Evolutionary conservation across 2,329 filamentous ascomycete genomes (phyloP).

Genomic region (Fragosphaeria purpurea): DNA sequence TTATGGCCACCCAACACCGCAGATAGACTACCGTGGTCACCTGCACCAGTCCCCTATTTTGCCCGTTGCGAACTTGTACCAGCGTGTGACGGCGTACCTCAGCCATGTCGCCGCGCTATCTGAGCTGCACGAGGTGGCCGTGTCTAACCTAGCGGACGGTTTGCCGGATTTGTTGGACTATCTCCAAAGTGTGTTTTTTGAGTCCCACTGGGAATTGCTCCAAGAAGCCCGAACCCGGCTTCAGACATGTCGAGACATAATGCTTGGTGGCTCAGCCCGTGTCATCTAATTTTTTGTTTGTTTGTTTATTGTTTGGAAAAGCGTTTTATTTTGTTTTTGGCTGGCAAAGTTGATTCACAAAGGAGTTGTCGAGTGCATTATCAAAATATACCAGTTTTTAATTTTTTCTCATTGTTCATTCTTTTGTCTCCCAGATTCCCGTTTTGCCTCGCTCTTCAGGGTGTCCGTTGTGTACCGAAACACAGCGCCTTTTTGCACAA

Average conservation of each 20-base stretch:
- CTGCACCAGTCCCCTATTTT: background rate
- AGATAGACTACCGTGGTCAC: background rate
- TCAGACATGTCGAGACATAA: slow-evolving; percentile 54
- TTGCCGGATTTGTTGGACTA: slow-evolving; percentile 36
- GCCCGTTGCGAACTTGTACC: slow-evolving; percentile 15
- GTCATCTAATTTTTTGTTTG: too few relatives aligned
- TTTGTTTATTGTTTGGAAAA: too few relatives aligned
- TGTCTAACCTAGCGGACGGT: slow-evolving; percentile 52
- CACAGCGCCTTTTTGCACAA: too few relatives aligned
- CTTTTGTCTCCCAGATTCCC: too few relatives aligned
- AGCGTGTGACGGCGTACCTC: slow-evolving; percentile 32
- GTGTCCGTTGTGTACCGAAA: too few relatives aligned
- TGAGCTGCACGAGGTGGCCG: slow-evolving; percentile 59
- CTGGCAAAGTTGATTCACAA: too few relatives aligned
- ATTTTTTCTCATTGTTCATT: too few relatives aligned
- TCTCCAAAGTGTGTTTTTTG: slow-evolving; percentile 31
- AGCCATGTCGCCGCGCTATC: slow-evolving; percentile 59
- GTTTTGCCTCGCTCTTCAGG: too few relatives aligned
- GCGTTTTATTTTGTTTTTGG: too few relatives aligned
- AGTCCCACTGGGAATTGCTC: slow-evolving; percentile 55
- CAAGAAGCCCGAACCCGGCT: slow-evolving; percentile 66
- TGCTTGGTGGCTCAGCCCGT: slow-evolving; percentile 8
- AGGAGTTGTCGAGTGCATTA: too few relatives aligned
- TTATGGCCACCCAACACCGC: background rate
- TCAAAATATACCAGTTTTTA: too few relatives aligned